Evolutionary conservation across 345 rosid genomes (phyloP), one percentile per base, ranked within the genome.

Genomic region (Leavenworthia alabamica): DNA sequence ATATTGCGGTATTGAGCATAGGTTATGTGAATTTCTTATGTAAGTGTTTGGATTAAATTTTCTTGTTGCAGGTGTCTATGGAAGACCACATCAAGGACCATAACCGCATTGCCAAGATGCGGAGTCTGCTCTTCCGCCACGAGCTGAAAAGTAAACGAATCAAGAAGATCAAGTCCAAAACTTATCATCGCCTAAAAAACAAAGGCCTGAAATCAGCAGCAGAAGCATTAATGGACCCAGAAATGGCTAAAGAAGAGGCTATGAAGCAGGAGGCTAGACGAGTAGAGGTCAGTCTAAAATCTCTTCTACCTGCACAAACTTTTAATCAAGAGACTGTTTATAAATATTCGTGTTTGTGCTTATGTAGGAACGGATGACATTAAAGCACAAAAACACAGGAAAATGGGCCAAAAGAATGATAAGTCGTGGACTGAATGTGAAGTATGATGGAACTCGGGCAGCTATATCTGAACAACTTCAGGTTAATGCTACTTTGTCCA

Each of bases 81-180:
- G 96, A 89, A 82, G 97, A 89, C 62, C 83, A 82, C 61, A 71
- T 68, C 55, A 80, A 77, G 50, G 60, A 72, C 60, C 82, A 75
- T 49, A 26, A 84, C 74, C 87, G 79, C 52, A 67, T 80, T 29
- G 94, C 97, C 29, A 93, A 87, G 77, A 83, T 87, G 86, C 86
- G 96, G 63, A 81, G 81, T 70, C 84, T 93, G 64, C 92, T 93
- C 65, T 93, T 87, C 68, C 91, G 81, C 19, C 96, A 93, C 55
- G 99, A 93, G 70, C 39, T 84, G 69, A 93, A 89, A 78, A 72
- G 77, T 65, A 89, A 89, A 76, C 86, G 84, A 27, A 63, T 89
- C 13, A 93, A 87, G 78, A 93, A 87, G 73, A 93, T 93, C 9
- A 87, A 93, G 79, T 89, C 97, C 11, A 93, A 86, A 79, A 80